Evolutionary conservation across 2,329 filamentous ascomycete species (phyloP).

Genomic region (Stachybotrys chartarum): DNA sequence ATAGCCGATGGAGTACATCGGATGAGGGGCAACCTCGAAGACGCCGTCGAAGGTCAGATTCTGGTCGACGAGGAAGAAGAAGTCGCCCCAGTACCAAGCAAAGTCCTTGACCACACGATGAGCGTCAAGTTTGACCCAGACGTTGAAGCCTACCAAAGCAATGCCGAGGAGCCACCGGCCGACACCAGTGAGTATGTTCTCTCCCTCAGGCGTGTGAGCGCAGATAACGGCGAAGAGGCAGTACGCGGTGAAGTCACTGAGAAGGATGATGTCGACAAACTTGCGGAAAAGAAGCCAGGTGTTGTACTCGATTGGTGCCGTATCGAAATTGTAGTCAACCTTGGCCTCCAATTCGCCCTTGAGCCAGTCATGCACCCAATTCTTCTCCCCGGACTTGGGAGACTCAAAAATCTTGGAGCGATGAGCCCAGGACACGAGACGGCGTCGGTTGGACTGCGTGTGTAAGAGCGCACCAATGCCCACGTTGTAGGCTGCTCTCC

Average conservation of each 20-base stretch:
- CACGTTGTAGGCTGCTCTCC: constrained; percentile 86
- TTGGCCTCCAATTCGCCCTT: constrained; percentile 91
- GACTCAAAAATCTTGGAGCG: constrained; percentile 82
- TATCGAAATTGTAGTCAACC: constrained; percentile 87
- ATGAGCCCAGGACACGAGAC: constrained; percentile 80
- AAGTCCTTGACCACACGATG: constrained; percentile 98
- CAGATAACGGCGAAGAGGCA: constrained; percentile 92
- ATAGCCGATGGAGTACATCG: constrained; percentile 98
- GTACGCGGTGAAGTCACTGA: constrained; percentile 98
- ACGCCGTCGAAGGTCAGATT: constrained; percentile 97
- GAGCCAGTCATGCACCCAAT: constrained; percentile 73
- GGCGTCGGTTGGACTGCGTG: constrained; percentile 82
- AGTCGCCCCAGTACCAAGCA: constrained; percentile 99
- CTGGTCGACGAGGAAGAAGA: constrained; percentile 97
- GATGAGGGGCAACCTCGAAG: constrained; percentile 97
- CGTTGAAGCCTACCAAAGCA: constrained; percentile 80
- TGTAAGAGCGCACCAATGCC: constrained; percentile 88
- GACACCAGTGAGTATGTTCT: constrained; percentile 60
- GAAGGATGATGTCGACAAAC: constrained; percentile 91
- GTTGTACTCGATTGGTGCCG: constrained; percentile 95
- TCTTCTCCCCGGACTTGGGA: constrained; percentile 72
- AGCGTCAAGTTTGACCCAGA: constrained; percentile 97
- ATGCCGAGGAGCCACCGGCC: constrained; percentile 76
- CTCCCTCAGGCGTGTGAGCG: constrained; percentile 64
- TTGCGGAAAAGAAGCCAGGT: constrained; percentile 96